Evolutionary conservation across 169 alveolate genomes (phyloP).

Genomic region (Cryptosporidium ryanae): DNA sequence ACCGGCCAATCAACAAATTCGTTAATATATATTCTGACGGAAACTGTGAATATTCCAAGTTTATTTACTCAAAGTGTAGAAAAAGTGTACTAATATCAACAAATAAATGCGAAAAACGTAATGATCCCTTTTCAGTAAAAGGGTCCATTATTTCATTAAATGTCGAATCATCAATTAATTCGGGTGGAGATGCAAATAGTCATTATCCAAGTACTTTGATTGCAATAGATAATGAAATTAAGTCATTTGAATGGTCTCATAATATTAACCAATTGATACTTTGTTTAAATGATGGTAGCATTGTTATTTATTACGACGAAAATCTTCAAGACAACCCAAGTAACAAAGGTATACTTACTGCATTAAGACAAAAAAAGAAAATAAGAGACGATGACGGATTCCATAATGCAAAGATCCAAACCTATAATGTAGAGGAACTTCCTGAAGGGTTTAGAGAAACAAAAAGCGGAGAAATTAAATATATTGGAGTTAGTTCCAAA

Average conservation of each 20-base stretch:
- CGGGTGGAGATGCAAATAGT: neutral
- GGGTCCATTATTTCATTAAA: conserved; percentile 4
- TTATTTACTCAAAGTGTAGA: conserved; percentile 11
- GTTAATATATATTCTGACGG: conserved; percentile 23
- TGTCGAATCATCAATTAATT: neutral
- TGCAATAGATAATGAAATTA: neutral
- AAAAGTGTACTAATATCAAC: conserved; percentile 18
- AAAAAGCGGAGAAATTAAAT: conserved; percentile 64
- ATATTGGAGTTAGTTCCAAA: conserved; percentile 31
- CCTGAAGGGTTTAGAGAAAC: conserved; percentile 69
- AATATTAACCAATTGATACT: conserved; percentile 59
- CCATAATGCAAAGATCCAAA: conserved; percentile 13
- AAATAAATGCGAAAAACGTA: neutral
- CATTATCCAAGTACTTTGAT: neutral
- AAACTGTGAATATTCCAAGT: conserved; percentile 15
- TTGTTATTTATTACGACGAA: conserved; percentile 33
- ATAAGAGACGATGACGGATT: conserved; percentile 28
- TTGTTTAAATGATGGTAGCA: conserved; percentile 15
- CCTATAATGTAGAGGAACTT: conserved; percentile 45
- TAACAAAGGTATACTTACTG: conserved; percentile 33
- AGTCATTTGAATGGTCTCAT: conserved; percentile 51
- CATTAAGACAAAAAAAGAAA: conserved; percentile 11
- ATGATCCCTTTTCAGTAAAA: neutral
- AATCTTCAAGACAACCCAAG: conserved; percentile 30
- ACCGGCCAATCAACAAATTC: conserved; percentile 8